Conservation (phyloP, 2,329 filamentous ascomycete species). For the Penicillium nordicum region DNA sequence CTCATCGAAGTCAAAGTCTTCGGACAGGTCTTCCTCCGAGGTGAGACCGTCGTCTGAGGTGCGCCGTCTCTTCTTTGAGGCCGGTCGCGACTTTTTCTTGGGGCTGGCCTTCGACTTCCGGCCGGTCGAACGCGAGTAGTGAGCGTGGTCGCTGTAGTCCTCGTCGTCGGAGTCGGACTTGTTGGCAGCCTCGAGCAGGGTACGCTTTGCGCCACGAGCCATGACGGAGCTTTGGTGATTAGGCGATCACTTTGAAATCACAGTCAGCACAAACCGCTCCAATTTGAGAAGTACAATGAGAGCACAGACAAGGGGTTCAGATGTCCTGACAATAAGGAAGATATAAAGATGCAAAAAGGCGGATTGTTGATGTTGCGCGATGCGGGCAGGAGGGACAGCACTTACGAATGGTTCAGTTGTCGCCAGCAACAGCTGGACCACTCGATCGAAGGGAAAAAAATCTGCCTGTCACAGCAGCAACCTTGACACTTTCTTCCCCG, state of each 20-base stretch:
- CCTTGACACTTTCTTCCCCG: not conserved
- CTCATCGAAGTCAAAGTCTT: conserved; percentile 45
- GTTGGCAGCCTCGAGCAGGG: conserved; percentile 42
- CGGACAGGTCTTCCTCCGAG: conserved; percentile 39
- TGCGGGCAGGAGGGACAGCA: conserved; percentile 6
- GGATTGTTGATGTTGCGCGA: not conserved
- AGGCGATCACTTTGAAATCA: conserved; percentile 3
- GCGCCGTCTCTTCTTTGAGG: conserved; percentile 40
- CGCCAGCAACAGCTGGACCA: conserved; percentile 10
- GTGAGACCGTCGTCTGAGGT: conserved; percentile 47
- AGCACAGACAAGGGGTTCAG: not conserved
- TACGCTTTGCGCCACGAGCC: conserved; percentile 38
- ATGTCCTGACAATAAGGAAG: not conserved
- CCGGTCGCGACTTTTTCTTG: conserved; percentile 32
- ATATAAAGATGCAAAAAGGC: not conserved
- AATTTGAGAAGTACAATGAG: not conserved
- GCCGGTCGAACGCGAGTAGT: conserved; percentile 24
- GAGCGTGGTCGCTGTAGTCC: conserved; percentile 42
- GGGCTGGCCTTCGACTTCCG: conserved; percentile 30
- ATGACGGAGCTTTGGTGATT: conserved; percentile 23
- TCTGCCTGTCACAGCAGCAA: not conserved
- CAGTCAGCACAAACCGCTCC: conserved; percentile 1
- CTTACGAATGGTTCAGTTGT: conserved; percentile 10
- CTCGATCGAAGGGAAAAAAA: not conserved
- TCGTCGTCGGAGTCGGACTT: conserved; percentile 46